Evolutionary conservation across 129 eudicot species (phyloP).

Genomic region (Tagetes patula): DNA sequence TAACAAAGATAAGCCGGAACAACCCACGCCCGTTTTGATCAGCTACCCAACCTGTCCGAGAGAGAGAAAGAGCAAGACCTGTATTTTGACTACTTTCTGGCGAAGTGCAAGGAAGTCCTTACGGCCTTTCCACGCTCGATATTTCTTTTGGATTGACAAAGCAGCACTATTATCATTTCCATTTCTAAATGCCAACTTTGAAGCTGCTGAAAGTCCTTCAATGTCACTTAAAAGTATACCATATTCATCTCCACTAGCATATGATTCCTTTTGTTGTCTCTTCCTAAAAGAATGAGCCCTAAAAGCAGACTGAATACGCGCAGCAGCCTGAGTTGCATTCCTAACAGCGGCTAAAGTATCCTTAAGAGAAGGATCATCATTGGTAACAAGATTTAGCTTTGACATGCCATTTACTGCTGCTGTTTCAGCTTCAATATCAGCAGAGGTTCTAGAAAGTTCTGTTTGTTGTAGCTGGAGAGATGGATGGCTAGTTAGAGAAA

Average conservation of each 20-base stretch:
- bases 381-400: constrained; percentile 31
- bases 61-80: constrained; percentile 45
- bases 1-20: not conserved
- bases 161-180: constrained; percentile 61
- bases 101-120: constrained; percentile 81
- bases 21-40: not conserved
- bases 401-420: constrained; percentile 45
- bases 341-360: constrained; percentile 81
- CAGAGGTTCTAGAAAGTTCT: constrained; percentile 61
- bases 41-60: not conserved
- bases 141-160: constrained; percentile 89
- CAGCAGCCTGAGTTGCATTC: constrained; percentile 92
- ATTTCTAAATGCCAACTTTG: constrained; percentile 64
- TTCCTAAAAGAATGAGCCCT: constrained; percentile 93
- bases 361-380: constrained; percentile 64
- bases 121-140: constrained; percentile 87
- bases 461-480: constrained; percentile 68
- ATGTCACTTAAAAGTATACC: constrained; percentile 50
- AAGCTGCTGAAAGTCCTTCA: constrained; percentile 69
- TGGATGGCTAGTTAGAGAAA: constrained; percentile 80
- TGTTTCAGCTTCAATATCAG: constrained; percentile 65
- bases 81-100: constrained; percentile 94
- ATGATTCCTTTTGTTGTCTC: constrained; percentile 62
- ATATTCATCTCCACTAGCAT: constrained; percentile 47
- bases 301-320: constrained; percentile 93